Conservation (phyloP, 305 asterid species). For the Solanum hybrid region DNA sequence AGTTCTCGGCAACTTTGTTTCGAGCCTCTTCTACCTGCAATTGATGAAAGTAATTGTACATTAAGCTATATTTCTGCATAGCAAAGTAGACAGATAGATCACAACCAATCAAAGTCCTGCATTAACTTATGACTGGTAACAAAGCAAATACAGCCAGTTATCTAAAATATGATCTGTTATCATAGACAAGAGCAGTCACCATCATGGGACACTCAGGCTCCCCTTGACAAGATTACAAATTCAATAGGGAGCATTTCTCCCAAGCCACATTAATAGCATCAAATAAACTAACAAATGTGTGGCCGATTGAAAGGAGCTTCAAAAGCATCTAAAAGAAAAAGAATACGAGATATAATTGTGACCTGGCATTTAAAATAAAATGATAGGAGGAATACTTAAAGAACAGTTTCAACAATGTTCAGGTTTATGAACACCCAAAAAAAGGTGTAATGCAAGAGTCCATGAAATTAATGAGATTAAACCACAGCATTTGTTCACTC, state of each 20-base stretch:
- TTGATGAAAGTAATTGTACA: background rate
- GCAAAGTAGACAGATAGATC: background rate
- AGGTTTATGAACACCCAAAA: background rate
- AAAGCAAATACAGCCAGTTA: background rate
- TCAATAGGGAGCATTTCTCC: background rate
- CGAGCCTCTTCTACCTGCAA: conserved; percentile 86
- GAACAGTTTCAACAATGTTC: background rate
- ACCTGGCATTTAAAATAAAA: background rate
- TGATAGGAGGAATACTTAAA: background rate
- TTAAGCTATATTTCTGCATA: background rate
- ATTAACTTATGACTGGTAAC: background rate
- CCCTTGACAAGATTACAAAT: background rate
- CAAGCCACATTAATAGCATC: background rate
- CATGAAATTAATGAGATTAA: background rate
- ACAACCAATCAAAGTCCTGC: background rate
- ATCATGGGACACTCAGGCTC: background rate
- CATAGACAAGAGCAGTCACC: background rate
- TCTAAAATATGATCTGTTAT: background rate
- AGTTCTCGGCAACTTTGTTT: conserved; percentile 50
- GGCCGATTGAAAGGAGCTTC: background rate
- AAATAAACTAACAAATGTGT: background rate
- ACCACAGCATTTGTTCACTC: background rate
- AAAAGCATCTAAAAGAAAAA: background rate
- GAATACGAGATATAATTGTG: background rate
- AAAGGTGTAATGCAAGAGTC: background rate